Evolutionary conservation across 805 yeast genomes (phyloP), one percentile per base, ranked within the genome.

Genomic region (Saturnispora gosingensis): DNA sequence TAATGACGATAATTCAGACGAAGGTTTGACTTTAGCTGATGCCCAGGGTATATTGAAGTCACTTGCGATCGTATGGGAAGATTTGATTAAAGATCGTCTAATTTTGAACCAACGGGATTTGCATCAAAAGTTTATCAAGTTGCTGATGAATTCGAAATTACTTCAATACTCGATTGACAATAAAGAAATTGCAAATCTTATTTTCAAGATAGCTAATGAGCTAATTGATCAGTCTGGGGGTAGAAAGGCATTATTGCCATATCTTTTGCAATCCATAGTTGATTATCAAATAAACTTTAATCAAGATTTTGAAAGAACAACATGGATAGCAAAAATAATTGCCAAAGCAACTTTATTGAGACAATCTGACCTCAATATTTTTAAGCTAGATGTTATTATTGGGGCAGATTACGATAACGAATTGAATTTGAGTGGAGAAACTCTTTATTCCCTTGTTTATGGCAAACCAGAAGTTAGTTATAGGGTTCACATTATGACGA

Each of bases 221-320:
- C 70, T 83, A 2, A 67, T 82, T 28, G 57, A 60, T 1, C 73
- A 76, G 45, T 68, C 87, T 0, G 72, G 62, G 50, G 82, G 86
- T 0, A 76, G 96, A 64, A 78, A 95, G 57, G 74, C 85, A 2
- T 67, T 89, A 7, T 65, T 88, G 24, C 90, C 96, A 0, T 58
- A 73, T 1, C 61, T 89, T 10, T 71, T 85, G 9, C 64, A 63
- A 27, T 61, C 69, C 5, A 56, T 88, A 3, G 69, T 73, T 5
- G 57, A 62, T 4, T 82, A 72, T 56, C 81, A 80, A 58, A 44
- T 64, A 1, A 52, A 56, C 0, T 57, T 67, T 48, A 53, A 62
- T 0, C 57, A 54, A 0, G 54, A 55, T 2, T 77, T 81, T 55
- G 76, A 75, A 32, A 58, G 61, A 2, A 60, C 72, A 1, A 28